These are phyloP conservation scores for Cynara cardunculus DNA, from an alignment of 129 eudicot species.

Conservation along the genomic window DNA sequence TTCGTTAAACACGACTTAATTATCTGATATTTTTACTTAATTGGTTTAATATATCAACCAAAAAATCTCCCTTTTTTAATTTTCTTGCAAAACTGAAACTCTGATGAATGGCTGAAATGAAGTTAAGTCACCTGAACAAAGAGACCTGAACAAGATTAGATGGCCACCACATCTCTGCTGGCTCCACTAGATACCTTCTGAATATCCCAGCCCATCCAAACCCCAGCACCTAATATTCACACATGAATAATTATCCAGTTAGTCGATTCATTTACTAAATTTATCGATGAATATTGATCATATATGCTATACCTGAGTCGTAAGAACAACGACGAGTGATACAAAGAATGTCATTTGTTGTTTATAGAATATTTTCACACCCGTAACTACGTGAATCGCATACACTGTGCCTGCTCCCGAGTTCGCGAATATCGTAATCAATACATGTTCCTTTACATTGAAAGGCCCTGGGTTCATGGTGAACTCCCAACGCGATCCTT, in stretches of 20 bases:
- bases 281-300: neutral
- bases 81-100: neutral
- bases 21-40: neutral
- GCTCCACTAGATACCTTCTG: constrained; percentile 85
- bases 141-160: constrained; percentile 95
- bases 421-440: constrained; percentile 87
- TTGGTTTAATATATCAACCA: neutral
- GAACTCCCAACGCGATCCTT: constrained; percentile 69
- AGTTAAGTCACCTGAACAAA: constrained; percentile 62
- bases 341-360: constrained; percentile 77
- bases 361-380: constrained; percentile 69
- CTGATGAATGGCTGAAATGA: neutral
- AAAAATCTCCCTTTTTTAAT: neutral
- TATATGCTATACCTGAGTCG: constrained; percentile 68
- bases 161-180: constrained; percentile 99
- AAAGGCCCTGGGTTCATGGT: constrained; percentile 91
- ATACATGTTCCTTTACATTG: constrained; percentile 88
- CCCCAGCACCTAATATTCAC: constrained; percentile 66
- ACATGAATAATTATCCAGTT: neutral
- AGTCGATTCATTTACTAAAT: neutral
- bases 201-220: constrained; percentile 99
- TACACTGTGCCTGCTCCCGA: constrained; percentile 93
- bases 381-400: constrained; percentile 90
- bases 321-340: constrained; percentile 68
- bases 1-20: too few relatives aligned